phyloP scores from a whole-genome alignment of 495 filamentous ascomycete genomes.

The Aspergillus cristatus region DNA sequence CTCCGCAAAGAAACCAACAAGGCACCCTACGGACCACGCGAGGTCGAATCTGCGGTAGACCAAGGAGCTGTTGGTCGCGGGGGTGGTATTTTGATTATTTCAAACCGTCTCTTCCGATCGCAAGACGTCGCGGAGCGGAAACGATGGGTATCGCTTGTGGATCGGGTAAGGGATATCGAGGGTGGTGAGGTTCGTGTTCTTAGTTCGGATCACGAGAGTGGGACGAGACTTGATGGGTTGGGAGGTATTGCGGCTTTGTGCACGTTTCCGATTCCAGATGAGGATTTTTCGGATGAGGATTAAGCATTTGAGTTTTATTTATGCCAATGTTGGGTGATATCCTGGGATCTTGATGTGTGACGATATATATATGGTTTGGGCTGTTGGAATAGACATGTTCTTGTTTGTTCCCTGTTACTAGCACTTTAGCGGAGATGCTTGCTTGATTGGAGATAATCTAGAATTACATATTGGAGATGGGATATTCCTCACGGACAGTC shows the following conservation, averaged over 20 bases:
- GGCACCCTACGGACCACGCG: slow-evolving; percentile 83
- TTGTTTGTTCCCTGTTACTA: too few relatives aligned
- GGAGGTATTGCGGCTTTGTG: slow-evolving; percentile 85
- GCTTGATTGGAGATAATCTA: too few relatives aligned
- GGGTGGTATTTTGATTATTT: slow-evolving; percentile 75
- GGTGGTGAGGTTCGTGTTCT: slow-evolving; percentile 83
- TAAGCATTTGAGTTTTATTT: background rate
- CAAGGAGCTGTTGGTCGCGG: slow-evolving; percentile 85
- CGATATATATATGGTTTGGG: too few relatives aligned
- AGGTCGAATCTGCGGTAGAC: slow-evolving; percentile 77
- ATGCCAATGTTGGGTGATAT: too few relatives aligned
- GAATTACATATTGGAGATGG: too few relatives aligned
- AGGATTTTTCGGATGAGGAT: slow-evolving; percentile 34
- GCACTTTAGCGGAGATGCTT: too few relatives aligned
- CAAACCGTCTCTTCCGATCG: slow-evolving; percentile 75
- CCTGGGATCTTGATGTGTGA: too few relatives aligned
- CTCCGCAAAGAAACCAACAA: slow-evolving; percentile 78
- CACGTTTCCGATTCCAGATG: slow-evolving; percentile 75
- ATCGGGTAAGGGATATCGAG: slow-evolving; percentile 72
- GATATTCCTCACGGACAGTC: too few relatives aligned
- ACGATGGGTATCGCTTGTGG: slow-evolving; percentile 77
- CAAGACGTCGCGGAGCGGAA: slow-evolving; percentile 72
- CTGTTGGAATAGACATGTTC: too few relatives aligned
- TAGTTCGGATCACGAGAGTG: slow-evolving; percentile 92
- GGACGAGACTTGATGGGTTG: slow-evolving; percentile 70